Evolutionary conservation across 2,329 filamentous ascomycete species (phyloP).

Genomic region (Aspergillus japonicus): DNA sequence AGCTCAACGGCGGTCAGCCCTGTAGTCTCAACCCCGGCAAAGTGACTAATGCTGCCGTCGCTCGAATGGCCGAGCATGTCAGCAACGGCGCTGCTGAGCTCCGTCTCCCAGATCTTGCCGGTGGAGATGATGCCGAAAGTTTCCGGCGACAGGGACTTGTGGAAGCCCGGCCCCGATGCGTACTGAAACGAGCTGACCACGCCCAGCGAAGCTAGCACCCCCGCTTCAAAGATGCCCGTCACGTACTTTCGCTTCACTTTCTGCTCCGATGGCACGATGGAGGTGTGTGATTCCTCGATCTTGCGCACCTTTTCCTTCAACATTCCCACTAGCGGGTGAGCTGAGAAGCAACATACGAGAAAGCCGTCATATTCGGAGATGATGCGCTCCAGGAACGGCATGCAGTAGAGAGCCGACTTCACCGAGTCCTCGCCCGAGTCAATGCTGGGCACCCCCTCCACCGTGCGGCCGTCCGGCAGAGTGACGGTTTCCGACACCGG

Average conservation of each 20-base stretch:
- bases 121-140: slow-evolving; percentile 87
- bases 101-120: slow-evolving; percentile 75
- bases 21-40: slow-evolving; percentile 79
- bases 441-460: slow-evolving; percentile 68
- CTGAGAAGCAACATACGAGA: slow-evolving; percentile 84
- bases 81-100: slow-evolving; percentile 65
- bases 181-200: slow-evolving; percentile 45
- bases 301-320: slow-evolving; percentile 51
- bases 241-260: slow-evolving; percentile 52
- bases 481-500: slow-evolving; percentile 30
- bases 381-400: slow-evolving; percentile 52
- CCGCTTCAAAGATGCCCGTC: slow-evolving; percentile 85
- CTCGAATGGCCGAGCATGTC: slow-evolving; percentile 58
- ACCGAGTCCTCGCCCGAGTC: slow-evolving; percentile 69
- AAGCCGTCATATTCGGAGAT: slow-evolving; percentile 63
- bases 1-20: slow-evolving; percentile 78
- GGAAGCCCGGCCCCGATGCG: slow-evolving; percentile 21
- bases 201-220: slow-evolving; percentile 64
- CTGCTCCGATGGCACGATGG: slow-evolving; percentile 27
- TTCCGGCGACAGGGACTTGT: slow-evolving; percentile 41
- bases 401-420: slow-evolving; percentile 62
- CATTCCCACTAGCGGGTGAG: slow-evolving; percentile 70
- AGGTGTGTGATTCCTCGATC: slow-evolving; percentile 17
- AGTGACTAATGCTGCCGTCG: slow-evolving; percentile 49
- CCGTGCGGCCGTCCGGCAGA: slow-evolving; percentile 29